These are phyloP conservation scores for Scleromitrula shiraiana DNA, from an alignment of 2,329 filamentous ascomycete species.

Conservation along the genomic window DNA sequence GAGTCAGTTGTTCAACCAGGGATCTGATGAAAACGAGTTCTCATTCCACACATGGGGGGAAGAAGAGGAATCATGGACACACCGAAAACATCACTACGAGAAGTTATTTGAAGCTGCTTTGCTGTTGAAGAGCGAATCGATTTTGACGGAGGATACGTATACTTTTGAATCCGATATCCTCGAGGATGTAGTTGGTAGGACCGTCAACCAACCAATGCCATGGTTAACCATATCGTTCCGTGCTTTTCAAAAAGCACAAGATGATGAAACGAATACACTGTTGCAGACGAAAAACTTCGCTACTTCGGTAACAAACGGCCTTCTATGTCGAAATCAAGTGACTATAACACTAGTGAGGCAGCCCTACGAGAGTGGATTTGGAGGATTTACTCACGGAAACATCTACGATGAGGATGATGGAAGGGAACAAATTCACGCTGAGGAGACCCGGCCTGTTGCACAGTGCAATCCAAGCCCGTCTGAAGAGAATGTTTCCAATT, in stretches of 20 bases:
- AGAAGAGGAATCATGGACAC: background rate
- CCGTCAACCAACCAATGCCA: background rate
- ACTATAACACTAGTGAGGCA: too few relatives aligned
- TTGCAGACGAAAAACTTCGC: conserved; percentile 2
- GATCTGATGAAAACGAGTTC: background rate
- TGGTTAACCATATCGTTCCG: background rate
- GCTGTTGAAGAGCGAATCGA: conserved; percentile 9
- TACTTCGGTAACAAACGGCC: background rate
- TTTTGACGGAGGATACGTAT: conserved; percentile 8
- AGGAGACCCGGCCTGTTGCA: too few relatives aligned
- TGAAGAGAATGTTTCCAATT: too few relatives aligned
- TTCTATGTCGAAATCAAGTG: background rate
- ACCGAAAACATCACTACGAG: conserved; percentile 5
- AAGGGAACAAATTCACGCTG: too few relatives aligned
- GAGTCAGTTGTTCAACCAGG: background rate
- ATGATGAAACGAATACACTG: background rate
- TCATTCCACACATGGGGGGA: conserved; percentile 8
- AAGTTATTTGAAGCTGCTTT: conserved; percentile 13
- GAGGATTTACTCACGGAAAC: too few relatives aligned
- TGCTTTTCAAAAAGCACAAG: background rate
- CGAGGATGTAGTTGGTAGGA: too few relatives aligned
- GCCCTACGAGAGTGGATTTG: too few relatives aligned
- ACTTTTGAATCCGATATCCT: background rate
- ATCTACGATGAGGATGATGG: too few relatives aligned
- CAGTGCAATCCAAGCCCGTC: too few relatives aligned